Conservation (phyloP, 192 early-diverging fungal genomes). For the Entomortierella parvispora region DNA sequence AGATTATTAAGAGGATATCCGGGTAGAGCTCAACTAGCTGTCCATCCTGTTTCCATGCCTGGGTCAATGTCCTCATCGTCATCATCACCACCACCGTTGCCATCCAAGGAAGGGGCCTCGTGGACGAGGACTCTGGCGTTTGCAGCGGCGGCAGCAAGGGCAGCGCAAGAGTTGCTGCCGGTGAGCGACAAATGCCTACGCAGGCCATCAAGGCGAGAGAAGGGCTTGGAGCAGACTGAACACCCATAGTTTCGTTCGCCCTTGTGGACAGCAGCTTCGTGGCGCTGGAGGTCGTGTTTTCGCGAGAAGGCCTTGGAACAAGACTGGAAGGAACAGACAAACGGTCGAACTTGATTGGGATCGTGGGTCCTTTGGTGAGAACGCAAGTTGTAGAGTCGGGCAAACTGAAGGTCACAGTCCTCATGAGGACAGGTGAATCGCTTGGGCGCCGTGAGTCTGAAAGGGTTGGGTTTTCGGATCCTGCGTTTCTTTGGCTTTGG, state of each 20-base stretch:
- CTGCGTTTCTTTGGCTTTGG: not conserved
- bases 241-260: constrained; percentile 66
- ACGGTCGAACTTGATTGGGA: constrained; percentile 66
- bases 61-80: too few relatives aligned
- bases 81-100: too few relatives aligned
- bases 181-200: constrained; percentile 55
- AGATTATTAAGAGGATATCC: too few relatives aligned
- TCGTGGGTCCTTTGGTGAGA: constrained; percentile 72
- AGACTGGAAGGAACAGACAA: constrained; percentile 50
- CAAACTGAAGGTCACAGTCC: constrained; percentile 64
- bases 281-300: constrained; percentile 78
- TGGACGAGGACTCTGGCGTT: too few relatives aligned
- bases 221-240: constrained; percentile 57
- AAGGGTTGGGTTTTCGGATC: not conserved
- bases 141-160: too few relatives aligned
- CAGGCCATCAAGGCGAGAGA: constrained; percentile 74
- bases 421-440: constrained; percentile 55
- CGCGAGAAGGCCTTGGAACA: constrained; percentile 70
- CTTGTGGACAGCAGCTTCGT: constrained; percentile 67
- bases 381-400: constrained; percentile 71
- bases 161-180: not conserved
- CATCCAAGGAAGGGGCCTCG: too few relatives aligned
- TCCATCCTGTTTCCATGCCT: too few relatives aligned
- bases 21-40: too few relatives aligned
- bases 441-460: constrained; percentile 15